These are phyloP conservation scores for Hemisphaericaspora nanyangensis DNA, from an alignment of 805 yeast species.

Conservation along the genomic window DNA sequence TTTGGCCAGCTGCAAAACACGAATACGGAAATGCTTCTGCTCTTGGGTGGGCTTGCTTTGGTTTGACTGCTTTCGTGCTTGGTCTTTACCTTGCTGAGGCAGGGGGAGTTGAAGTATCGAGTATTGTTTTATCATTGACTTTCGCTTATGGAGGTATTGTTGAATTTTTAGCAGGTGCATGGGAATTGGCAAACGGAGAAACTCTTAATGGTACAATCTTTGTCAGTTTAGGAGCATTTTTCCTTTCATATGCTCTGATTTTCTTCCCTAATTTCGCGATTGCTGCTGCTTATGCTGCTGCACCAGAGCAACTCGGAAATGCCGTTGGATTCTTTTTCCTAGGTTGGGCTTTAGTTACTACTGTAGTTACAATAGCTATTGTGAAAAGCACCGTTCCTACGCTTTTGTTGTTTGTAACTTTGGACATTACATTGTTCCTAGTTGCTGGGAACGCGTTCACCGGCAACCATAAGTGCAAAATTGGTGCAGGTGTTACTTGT, in stretches of 20 bases:
- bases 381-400: constrained; percentile 62
- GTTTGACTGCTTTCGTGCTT: constrained; percentile 56
- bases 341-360: constrained; percentile 63
- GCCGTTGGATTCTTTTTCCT: constrained; percentile 59
- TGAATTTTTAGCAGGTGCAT: constrained; percentile 59
- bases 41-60: constrained; percentile 56
- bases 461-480: constrained; percentile 33
- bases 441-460: constrained; percentile 49
- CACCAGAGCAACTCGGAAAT: constrained; percentile 33
- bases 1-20: constrained; percentile 15
- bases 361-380: constrained; percentile 49
- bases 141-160: constrained; percentile 59
- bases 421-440: constrained; percentile 51
- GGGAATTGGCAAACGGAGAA: constrained; percentile 62
- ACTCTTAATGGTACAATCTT: constrained; percentile 63
- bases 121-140: constrained; percentile 53
- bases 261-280: constrained; percentile 58
- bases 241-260: constrained; percentile 63
- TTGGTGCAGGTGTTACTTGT: constrained; percentile 63
- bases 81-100: constrained; percentile 53
- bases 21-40: constrained; percentile 69
- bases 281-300: constrained; percentile 41
- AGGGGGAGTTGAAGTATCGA: constrained; percentile 46
- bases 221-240: constrained; percentile 61
- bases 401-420: constrained; percentile 49